Conservation (phyloP, 805 yeast genomes). For the Candida mattraensis region DNA sequence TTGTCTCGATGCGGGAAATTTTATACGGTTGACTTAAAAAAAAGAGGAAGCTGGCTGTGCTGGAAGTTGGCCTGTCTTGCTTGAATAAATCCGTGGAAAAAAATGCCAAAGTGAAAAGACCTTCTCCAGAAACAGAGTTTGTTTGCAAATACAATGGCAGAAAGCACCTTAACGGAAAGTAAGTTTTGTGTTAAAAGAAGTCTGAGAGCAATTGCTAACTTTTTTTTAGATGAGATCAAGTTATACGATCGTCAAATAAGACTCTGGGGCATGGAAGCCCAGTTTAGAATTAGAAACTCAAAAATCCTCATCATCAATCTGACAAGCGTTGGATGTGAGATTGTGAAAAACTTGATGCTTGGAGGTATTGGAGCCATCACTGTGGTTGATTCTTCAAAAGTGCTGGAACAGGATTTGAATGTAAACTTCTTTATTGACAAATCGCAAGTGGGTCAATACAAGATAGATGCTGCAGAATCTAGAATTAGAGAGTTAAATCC, state of each 20-base stretch:
- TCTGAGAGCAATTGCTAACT: conserved; percentile 1
- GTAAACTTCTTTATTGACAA: conserved; percentile 72
- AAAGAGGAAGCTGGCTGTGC: too few relatives aligned
- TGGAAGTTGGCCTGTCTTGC: too few relatives aligned
- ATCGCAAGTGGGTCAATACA: conserved; percentile 52
- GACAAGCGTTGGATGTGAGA: conserved; percentile 79
- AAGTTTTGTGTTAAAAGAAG: background rate
- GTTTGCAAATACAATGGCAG: conserved; percentile 5
- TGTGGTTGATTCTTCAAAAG: conserved; percentile 57
- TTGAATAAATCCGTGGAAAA: too few relatives aligned
- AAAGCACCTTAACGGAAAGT: conserved; percentile 17
- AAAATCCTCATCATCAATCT: conserved; percentile 67
- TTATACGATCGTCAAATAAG: conserved; percentile 93
- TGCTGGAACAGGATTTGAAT: conserved; percentile 63
- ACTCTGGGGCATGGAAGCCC: conserved; percentile 95
- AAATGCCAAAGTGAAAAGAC: too few relatives aligned
- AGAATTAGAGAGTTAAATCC: conserved; percentile 76
- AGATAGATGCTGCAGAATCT: conserved; percentile 53
- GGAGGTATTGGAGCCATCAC: conserved; percentile 84
- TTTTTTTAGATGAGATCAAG: conserved; percentile 70
- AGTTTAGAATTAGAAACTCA: conserved; percentile 70
- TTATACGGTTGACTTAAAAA: too few relatives aligned
- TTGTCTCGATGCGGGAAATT: too few relatives aligned
- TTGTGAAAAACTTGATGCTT: conserved; percentile 77
- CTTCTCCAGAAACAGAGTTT: too few relatives aligned